Evolutionary conservation across 495 filamentous ascomycete species (phyloP), one percentile per base, ranked within the genome.

Genomic region (Penicillium nucicola): DNA sequence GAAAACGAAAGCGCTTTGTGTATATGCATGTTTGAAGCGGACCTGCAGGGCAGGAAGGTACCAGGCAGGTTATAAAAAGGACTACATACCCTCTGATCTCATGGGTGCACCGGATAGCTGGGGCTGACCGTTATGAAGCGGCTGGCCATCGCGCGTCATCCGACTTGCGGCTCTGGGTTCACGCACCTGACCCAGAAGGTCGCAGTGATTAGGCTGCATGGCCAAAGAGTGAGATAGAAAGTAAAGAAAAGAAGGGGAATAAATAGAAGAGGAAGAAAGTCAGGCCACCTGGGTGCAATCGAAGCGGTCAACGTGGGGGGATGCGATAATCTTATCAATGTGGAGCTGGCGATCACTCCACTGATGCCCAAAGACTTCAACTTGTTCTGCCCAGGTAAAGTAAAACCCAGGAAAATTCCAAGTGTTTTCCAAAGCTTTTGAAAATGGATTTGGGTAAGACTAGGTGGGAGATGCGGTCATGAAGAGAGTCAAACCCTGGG

Each of bases 141-240:
- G 56, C 53, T 70, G 71, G 47, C 53, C 54, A 62, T 71, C 72
- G 49, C 66, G 66, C 60, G 69, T 72, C 71, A 71, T 53, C 61
- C 64, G 66, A 60, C 64, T 62, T 56, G 64, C 57, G 47, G 65
- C 55, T 62, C 70, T 64, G 53, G 66, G 61, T 50, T 73, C 69
- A 43, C 56, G 70, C 67, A 66, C 68, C 67, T 76, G 72, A 74
- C 72, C 64, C 11, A 70, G 61, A 6, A 66, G 61, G 65, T 76
- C 73, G 64, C 61, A 72, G 65, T 73, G 70, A 52, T 66, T 73
- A 48, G 73, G 70, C 57, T 76, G 71, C 73, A 76, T 76, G 42
- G 57, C 53, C 56, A 38, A 22, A 28, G 42, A 32, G 20, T 39
- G 14, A 28, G 45, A 45, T 45, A 33, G 28, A 50, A 35, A 42